A percentile compares a stretch with the other conserved stretches of the same genome.
Conservation (phyloP, 768 basidiomycete species). For the Auricularia cornea region DNA sequence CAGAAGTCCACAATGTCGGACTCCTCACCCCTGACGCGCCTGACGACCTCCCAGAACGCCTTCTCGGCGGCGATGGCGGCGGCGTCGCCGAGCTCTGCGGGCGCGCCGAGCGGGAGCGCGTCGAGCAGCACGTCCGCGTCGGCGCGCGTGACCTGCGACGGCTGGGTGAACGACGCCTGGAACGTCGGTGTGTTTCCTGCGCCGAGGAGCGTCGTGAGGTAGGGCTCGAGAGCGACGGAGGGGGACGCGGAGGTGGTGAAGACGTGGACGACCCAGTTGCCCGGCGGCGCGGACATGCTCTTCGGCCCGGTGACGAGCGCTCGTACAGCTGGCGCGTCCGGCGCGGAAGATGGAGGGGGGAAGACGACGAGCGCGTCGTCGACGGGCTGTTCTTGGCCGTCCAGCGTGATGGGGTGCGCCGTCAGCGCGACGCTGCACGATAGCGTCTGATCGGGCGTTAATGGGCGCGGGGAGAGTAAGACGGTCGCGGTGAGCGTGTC, state of each 20-base stretch:
- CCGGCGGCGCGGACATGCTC: background rate
- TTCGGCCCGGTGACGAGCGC: background rate
- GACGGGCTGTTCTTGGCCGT: background rate
- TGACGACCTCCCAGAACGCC: conserved; percentile 40
- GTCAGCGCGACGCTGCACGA: background rate
- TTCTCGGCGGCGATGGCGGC: conserved; percentile 49
- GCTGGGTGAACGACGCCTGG: background rate
- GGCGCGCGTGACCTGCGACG: background rate
- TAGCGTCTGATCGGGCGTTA: background rate
- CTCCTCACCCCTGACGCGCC: background rate
- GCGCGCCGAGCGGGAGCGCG: background rate
- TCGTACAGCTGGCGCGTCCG: background rate
- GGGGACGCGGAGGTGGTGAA: background rate
- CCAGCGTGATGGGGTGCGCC: background rate
- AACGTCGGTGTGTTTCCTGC: background rate
- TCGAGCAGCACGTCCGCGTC: background rate
- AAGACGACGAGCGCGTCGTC: background rate
- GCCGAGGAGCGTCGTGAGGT: background rate
- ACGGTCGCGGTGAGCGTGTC: conserved; percentile 10
- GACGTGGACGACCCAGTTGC: background rate
- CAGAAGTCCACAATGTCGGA: conserved; percentile 2
- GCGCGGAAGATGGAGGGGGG: background rate
- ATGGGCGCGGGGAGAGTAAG: conserved; percentile 1
- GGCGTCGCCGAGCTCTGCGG: conserved; percentile 44
- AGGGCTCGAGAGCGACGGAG: background rate